These are phyloP conservation scores for Leccinellum albellum DNA, from an alignment of 768 basidiomycete species.

Conservation along the genomic window DNA sequence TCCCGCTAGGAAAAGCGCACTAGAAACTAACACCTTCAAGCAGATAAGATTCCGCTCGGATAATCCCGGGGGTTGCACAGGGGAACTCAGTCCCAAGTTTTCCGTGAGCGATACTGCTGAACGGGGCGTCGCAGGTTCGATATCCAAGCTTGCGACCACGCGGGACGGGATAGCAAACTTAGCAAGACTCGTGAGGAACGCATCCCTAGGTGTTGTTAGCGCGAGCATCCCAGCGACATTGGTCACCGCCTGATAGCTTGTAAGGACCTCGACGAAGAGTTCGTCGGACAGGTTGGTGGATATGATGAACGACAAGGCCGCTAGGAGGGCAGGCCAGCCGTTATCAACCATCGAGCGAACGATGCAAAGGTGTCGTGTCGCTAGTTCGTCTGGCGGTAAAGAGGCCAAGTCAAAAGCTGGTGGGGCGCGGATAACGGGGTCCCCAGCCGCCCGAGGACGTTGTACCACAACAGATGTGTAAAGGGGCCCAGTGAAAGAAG, in stretches of 20 bases:
- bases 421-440: constrained; percentile 65
- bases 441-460: constrained; percentile 57
- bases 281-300: constrained; percentile 89
- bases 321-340: constrained; percentile 91
- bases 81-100: constrained; percentile 56
- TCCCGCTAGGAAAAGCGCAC: constrained; percentile 77
- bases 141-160: constrained; percentile 77
- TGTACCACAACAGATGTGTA: constrained; percentile 71
- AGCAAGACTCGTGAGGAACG: constrained; percentile 86
- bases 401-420: constrained; percentile 62
- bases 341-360: constrained; percentile 78
- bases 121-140: constrained; percentile 56
- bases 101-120: constrained; percentile 59
- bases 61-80: constrained; percentile 63
- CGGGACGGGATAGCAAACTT: constrained; percentile 89
- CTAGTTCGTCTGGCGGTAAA: constrained; percentile 50
- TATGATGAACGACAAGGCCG: constrained; percentile 85
- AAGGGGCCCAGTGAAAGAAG: constrained; percentile 67
- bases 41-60: constrained; percentile 91
- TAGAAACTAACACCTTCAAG: constrained; percentile 74
- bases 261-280: constrained; percentile 83
- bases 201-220: constrained; percentile 83
- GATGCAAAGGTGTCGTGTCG: constrained; percentile 55
- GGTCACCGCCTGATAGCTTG: constrained; percentile 78
- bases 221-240: constrained; percentile 88